Percentiles rank a stretch among this genome's conserved stretches.
Evolutionary conservation across 768 basidiomycete species (phyloP).

Genomic region (Psilocybe cyanescens): DNA sequence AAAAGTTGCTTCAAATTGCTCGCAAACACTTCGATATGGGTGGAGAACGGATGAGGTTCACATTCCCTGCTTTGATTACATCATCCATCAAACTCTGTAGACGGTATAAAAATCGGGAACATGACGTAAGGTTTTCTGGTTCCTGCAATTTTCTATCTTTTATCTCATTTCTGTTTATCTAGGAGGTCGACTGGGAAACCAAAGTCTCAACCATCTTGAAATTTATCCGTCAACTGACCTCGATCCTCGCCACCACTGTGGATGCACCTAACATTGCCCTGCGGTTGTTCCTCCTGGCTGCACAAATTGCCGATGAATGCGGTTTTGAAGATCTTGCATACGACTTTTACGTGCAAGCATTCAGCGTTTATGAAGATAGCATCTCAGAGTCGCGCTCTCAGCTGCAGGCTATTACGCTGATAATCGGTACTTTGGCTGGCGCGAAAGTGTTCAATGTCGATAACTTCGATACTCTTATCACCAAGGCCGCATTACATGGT

Average conservation of each 20-base stretch:
- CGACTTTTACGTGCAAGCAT: slow-evolving; percentile 97
- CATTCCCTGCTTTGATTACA: slow-evolving; percentile 95
- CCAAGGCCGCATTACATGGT: slow-evolving; percentile 97
- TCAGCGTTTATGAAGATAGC: slow-evolving; percentile 96
- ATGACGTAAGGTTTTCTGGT: slow-evolving; percentile 49
- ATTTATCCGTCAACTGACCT: slow-evolving; percentile 92
- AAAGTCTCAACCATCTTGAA: slow-evolving; percentile 91
- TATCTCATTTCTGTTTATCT: slow-evolving; percentile 1
- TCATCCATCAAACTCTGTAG: slow-evolving; percentile 92
- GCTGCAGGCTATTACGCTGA: slow-evolving; percentile 94
- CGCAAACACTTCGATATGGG: slow-evolving; percentile 89
- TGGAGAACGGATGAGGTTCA: slow-evolving; percentile 94
- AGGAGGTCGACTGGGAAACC: slow-evolving; percentile 88
- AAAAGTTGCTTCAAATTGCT: slow-evolving; percentile 87
- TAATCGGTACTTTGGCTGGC: slow-evolving; percentile 89
- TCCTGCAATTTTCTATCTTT: not conserved
- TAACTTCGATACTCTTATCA: slow-evolving; percentile 97
- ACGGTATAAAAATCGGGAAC: slow-evolving; percentile 85
- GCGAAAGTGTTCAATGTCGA: slow-evolving; percentile 92
- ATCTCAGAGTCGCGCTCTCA: slow-evolving; percentile 97
- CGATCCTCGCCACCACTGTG: slow-evolving; percentile 90
- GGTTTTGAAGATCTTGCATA: slow-evolving; percentile 96
- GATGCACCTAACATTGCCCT: slow-evolving; percentile 93
- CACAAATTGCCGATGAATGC: slow-evolving; percentile 94
- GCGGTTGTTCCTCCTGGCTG: slow-evolving; percentile 92